Conservation (phyloP, 495 filamentous ascomycete genomes). For the Annulohypoxylon stygium region DNA sequence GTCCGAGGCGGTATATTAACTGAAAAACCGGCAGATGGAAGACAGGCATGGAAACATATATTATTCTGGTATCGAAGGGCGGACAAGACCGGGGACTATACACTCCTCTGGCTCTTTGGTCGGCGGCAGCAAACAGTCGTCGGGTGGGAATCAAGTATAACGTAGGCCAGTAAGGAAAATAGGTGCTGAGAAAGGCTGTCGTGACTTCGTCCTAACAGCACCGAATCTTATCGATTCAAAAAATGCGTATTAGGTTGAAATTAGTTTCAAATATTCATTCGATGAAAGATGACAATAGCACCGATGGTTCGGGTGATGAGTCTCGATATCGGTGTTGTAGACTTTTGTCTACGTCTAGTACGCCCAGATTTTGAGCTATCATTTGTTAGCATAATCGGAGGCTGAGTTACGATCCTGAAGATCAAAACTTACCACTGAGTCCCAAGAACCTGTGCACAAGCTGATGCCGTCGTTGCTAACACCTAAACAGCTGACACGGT, state of each 20-base stretch:
- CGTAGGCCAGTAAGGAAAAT: slow-evolving; percentile 51
- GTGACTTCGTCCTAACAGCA: slow-evolving; percentile 68
- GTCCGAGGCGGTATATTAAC: slow-evolving; percentile 42
- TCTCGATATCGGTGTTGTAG: slow-evolving; percentile 13
- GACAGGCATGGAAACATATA: slow-evolving; percentile 41
- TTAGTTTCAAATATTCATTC: slow-evolving; percentile 54
- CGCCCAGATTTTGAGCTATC: slow-evolving; percentile 89
- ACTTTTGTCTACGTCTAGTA: slow-evolving; percentile 61
- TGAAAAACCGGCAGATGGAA: slow-evolving; percentile 31
- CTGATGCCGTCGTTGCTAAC: slow-evolving; percentile 99
- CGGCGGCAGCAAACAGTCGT: slow-evolving; percentile 43
- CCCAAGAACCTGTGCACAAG: slow-evolving; percentile 99
- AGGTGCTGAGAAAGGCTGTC: slow-evolving; percentile 60
- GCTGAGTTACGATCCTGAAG: background rate
- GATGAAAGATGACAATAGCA: slow-evolving; percentile 46
- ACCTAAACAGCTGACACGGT: slow-evolving; percentile 97
- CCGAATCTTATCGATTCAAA: slow-evolving; percentile 60
- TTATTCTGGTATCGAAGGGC: slow-evolving; percentile 44
- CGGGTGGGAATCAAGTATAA: slow-evolving; percentile 52
- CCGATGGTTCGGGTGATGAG: slow-evolving; percentile 42
- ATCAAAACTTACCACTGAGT: slow-evolving; percentile 85
- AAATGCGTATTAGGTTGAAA: slow-evolving; percentile 59
- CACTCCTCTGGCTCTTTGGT: slow-evolving; percentile 46
- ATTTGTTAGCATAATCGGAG: slow-evolving; percentile 44
- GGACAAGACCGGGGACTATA: slow-evolving; percentile 35